Conservation (phyloP, 2,329 filamentous ascomycete genomes). For the Pezicula radicicola region DNA sequence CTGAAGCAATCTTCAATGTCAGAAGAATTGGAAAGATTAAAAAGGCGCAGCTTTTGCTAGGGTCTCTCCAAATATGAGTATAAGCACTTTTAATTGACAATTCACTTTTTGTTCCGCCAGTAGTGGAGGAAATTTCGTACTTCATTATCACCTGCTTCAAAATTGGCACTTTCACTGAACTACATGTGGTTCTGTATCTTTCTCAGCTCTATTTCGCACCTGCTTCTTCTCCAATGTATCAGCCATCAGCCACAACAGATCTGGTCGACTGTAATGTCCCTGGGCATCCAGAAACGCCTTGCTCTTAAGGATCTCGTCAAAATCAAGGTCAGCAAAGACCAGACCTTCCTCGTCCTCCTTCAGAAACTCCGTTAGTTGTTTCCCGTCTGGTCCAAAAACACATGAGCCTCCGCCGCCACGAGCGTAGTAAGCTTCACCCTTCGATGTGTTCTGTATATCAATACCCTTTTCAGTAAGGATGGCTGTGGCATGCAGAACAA, state of each 20-base stretch:
- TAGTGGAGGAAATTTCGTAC: too few species aligned
- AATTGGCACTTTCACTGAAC: too few species aligned
- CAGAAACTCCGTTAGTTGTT: conserved; percentile 33
- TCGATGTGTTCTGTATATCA: conserved; percentile 24
- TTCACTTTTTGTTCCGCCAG: too few species aligned
- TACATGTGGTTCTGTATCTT: too few species aligned
- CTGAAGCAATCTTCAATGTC: too few species aligned
- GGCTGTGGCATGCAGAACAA: conserved; percentile 52
- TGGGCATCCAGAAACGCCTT: conserved; percentile 18
- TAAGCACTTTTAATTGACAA: too few species aligned
- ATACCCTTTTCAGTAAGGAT: conserved; percentile 48
- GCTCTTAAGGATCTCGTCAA: conserved; percentile 13
- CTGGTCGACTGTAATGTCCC: conserved; percentile 17
- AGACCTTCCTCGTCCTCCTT: conserved; percentile 51
- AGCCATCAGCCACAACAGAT: conserved; percentile 19
- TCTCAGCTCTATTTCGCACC: too few species aligned
- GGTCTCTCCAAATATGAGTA: too few species aligned
- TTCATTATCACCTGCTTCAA: too few species aligned
- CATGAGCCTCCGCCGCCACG: conserved; percentile 44
- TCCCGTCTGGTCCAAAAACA: conserved; percentile 52
- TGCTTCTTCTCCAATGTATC: conserved; percentile 10
- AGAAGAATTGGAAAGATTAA: too few species aligned
- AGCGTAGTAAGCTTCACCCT: conserved; percentile 35
- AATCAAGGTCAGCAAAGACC: conserved; percentile 36
- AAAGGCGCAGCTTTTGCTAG: too few species aligned